Conservation (phyloP, 345 rosid genomes). For the Linum lewisii region DNA sequence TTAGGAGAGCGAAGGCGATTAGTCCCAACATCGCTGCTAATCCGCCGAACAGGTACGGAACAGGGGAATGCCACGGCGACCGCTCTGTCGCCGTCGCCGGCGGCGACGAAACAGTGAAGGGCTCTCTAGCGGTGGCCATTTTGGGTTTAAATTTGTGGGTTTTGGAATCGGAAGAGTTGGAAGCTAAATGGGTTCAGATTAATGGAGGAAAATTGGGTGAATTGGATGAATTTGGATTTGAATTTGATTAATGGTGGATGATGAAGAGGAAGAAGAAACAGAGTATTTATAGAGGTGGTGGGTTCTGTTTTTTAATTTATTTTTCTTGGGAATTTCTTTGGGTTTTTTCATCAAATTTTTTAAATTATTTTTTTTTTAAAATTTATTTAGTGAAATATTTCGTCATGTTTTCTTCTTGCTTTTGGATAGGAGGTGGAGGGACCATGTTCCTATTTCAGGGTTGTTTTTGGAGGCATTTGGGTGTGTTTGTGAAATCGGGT, state of each 20-base stretch:
- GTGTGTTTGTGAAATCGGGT: too few relatives aligned
- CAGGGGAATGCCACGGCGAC: conserved; percentile 92
- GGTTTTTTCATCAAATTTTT: background rate
- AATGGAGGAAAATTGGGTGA: background rate
- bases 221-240: background rate
- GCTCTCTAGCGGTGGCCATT: conserved; percentile 28
- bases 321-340: too few relatives aligned
- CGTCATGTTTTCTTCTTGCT: background rate
- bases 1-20: conserved; percentile 75
- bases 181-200: too few relatives aligned
- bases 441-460: too few relatives aligned
- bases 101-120: conserved; percentile 26
- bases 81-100: conserved; percentile 21
- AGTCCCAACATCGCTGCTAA: conserved; percentile 90
- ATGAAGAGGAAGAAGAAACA: background rate
- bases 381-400: background rate
- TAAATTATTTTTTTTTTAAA: too few relatives aligned
- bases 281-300: background rate
- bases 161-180: too few relatives aligned
- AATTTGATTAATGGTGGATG: background rate
- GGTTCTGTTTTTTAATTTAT: background rate
- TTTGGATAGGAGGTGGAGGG: background rate
- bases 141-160: too few relatives aligned
- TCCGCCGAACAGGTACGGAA: conserved; percentile 88
- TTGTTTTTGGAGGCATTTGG: too few relatives aligned